These are phyloP conservation scores for Falciphora oryzae DNA, from an alignment of 2,329 filamentous ascomycete genomes.

Conservation along the genomic window DNA sequence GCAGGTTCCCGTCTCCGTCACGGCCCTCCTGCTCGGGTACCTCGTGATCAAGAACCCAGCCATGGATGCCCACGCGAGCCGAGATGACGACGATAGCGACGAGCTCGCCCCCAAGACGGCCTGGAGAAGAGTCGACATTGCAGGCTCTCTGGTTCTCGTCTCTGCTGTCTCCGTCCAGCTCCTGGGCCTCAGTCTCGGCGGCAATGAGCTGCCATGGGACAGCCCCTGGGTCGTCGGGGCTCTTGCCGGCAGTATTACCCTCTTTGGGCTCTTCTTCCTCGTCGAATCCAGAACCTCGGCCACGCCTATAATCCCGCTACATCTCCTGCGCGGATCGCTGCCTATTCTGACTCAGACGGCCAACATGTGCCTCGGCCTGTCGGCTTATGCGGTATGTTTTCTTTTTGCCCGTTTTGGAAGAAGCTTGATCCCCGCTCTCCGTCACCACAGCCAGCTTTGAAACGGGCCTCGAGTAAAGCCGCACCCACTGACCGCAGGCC, in stretches of 20 bases:
- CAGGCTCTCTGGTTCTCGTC: slow-evolving; percentile 51
- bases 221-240: slow-evolving; percentile 41
- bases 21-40: slow-evolving; percentile 48
- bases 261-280: slow-evolving; percentile 39
- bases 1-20: slow-evolving; percentile 52
- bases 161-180: slow-evolving; percentile 52
- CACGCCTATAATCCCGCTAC: slow-evolving; percentile 47
- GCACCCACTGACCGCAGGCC: background rate
- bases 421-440: background rate
- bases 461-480: background rate
- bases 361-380: slow-evolving; percentile 55
- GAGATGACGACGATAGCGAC: slow-evolving; percentile 13
- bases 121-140: slow-evolving; percentile 53
- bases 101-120: slow-evolving; percentile 26
- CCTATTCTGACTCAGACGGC: slow-evolving; percentile 50
- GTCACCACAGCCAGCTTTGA: background rate
- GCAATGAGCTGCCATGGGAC: slow-evolving; percentile 48
- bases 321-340: slow-evolving; percentile 50
- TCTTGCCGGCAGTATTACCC: slow-evolving; percentile 35
- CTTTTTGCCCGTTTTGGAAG: background rate
- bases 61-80: background rate
- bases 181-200: slow-evolving; percentile 48
- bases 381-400: slow-evolving; percentile 55
- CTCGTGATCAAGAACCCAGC: slow-evolving; percentile 45
- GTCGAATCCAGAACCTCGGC: slow-evolving; percentile 45